Conservation (phyloP, 345 rosid species). For the Moringa oleifera region DNA sequence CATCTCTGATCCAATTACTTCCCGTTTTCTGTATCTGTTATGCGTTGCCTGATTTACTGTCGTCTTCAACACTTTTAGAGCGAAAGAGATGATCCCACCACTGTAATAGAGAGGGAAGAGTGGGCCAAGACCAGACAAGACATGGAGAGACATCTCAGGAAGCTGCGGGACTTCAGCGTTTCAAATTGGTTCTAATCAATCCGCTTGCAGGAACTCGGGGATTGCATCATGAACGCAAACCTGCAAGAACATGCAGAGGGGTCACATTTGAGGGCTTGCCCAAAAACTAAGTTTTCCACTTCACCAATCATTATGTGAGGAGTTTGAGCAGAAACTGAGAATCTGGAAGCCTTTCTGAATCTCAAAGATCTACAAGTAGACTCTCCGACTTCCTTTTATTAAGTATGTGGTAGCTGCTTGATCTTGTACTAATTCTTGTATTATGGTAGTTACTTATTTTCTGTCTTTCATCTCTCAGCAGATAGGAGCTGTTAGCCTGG, state of each 20-base stretch:
- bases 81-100: conserved; percentile 65
- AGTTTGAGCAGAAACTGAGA: no score
- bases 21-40: not conserved
- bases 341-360: no score
- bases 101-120: conserved; percentile 81
- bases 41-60: not conserved
- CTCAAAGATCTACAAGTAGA: no score
- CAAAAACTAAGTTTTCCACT: no score
- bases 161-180: conserved; percentile 69
- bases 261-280: no score
- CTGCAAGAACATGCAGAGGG: conserved; percentile 3
- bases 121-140: conserved; percentile 71
- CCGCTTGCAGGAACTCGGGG: not conserved
- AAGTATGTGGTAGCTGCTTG: no score
- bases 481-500: no score
- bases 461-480: no score
- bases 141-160: conserved; percentile 90
- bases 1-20: conserved; percentile 7
- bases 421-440: no score
- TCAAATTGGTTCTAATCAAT: conserved; percentile 75
- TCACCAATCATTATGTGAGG: no score
- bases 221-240: not conserved
- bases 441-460: no score
- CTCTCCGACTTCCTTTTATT: no score
- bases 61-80: conserved; percentile 31